A percentile compares a stretch with the other conserved stretches of the same genome.
phyloP scores from a whole-genome alignment of 345 rosid species.

The Salix brachista region DNA sequence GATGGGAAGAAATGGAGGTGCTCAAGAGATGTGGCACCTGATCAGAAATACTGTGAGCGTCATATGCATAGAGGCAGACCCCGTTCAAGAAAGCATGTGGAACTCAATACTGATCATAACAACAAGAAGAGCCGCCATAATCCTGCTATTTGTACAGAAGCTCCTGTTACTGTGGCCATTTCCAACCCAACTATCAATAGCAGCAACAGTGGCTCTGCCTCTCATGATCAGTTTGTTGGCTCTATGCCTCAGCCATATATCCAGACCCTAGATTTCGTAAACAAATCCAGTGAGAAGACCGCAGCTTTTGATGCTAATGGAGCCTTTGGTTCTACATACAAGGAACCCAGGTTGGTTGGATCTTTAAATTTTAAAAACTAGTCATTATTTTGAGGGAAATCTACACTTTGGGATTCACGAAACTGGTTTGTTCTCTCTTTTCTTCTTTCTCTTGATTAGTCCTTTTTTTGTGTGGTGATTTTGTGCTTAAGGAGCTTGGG shows the following conservation, averaged over 20 bases:
- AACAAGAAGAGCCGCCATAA: slow-evolving; percentile 33
- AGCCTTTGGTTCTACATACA: slow-evolving; percentile 12
- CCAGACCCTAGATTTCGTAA: slow-evolving; percentile 2
- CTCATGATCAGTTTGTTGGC: slow-evolving; percentile 12
- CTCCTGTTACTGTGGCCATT: slow-evolving; percentile 1
- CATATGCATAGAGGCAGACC: slow-evolving; percentile 86
- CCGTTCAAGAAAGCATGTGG: slow-evolving; percentile 99
- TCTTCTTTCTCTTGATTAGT: background rate
- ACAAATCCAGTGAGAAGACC: slow-evolving; percentile 16
- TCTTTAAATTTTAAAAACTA: background rate
- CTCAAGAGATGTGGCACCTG: slow-evolving; percentile 64
- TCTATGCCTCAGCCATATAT: slow-evolving; percentile 10
- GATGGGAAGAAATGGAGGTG: slow-evolving; percentile 95
- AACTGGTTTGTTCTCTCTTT: background rate
- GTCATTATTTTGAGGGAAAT: background rate
- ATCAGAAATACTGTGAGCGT: slow-evolving; percentile 81
- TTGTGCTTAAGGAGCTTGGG: slow-evolving; percentile 28
- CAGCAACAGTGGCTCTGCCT: background rate
- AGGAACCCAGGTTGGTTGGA: slow-evolving; percentile 30
- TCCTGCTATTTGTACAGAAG: background rate
- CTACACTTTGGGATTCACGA: background rate
- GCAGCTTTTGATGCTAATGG: slow-evolving; percentile 11
- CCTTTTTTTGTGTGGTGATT: background rate
- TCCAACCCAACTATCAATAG: background rate
- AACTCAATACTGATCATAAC: slow-evolving; percentile 35